Percentiles rank a stretch among this genome's conserved stretches.
These are phyloP conservation scores for Rhizophlyctis rosea DNA, from an alignment of 192 early-diverging fungal genomes.

Conservation along the genomic window DNA sequence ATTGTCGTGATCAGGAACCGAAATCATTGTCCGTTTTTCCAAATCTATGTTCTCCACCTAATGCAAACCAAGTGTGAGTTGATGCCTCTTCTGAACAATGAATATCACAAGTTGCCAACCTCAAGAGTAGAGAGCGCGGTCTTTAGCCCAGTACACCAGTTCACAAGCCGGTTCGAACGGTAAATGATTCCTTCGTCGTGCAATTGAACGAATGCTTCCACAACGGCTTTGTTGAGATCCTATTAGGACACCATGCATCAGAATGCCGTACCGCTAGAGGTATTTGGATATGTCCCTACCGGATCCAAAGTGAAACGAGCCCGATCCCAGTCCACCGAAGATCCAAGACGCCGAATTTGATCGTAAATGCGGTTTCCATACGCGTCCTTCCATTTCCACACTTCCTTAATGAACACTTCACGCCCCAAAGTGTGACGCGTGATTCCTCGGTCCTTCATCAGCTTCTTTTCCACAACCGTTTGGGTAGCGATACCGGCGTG, in stretches of 20 bases:
- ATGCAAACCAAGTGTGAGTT: background rate
- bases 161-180: constrained; percentile 93
- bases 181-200: constrained; percentile 96
- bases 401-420: constrained; percentile 79
- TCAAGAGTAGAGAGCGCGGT: constrained; percentile 97
- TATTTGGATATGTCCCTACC: constrained; percentile 27
- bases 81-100: too few species aligned
- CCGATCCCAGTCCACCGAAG: constrained; percentile 91
- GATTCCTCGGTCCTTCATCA: constrained; percentile 78
- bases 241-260: constrained; percentile 15
- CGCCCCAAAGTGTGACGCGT: constrained; percentile 94
- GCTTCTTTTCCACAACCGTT: constrained; percentile 92
- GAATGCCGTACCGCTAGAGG: background rate
- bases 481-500: constrained; percentile 98
- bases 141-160: constrained; percentile 96
- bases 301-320: constrained; percentile 91
- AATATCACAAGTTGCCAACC: too few species aligned
- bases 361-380: constrained; percentile 78
- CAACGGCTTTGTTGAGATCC: constrained; percentile 75
- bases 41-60: constrained; percentile 86
- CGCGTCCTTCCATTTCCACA: constrained; percentile 95
- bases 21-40: constrained; percentile 76
- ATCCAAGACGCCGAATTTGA: constrained; percentile 87
- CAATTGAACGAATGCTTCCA: constrained; percentile 90
- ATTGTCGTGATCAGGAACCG: constrained; percentile 89